These are phyloP conservation scores for Dendrobium chrysotoxum DNA, from an alignment of 106 monocot genomes.

Conservation along the genomic window DNA sequence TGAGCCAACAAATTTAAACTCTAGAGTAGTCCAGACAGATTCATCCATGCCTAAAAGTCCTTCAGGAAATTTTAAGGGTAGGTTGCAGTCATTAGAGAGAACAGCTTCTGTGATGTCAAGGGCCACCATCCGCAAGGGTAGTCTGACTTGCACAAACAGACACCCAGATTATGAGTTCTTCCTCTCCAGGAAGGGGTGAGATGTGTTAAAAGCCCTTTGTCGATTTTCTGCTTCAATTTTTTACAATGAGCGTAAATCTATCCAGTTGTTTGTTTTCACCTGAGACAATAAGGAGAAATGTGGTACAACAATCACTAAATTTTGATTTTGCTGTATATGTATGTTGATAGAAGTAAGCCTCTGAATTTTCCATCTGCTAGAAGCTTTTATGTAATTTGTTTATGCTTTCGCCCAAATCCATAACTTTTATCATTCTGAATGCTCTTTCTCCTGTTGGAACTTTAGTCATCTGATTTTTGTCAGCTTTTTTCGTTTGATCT, in stretches of 20 bases:
- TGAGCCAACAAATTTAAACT: conserved; percentile 6
- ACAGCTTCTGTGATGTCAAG: conserved; percentile 54
- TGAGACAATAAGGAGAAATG: background rate
- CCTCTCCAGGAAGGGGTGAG: conserved; percentile 27
- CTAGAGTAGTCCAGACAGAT: background rate
- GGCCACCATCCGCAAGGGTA: conserved; percentile 33
- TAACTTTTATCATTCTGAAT: too few species aligned
- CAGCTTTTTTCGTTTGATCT: too few species aligned
- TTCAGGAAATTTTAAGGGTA: conserved; percentile 28
- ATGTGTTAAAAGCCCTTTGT: too few species aligned
- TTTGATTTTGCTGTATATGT: background rate
- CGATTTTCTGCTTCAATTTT: background rate
- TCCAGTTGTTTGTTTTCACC: background rate
- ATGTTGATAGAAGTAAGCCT: background rate
- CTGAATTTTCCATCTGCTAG: background rate
- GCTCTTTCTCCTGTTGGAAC: too few species aligned
- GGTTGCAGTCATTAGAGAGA: conserved; percentile 36
- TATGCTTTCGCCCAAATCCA: background rate
- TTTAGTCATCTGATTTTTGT: too few species aligned
- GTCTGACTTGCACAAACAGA: conserved; percentile 25
- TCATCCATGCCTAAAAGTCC: background rate
- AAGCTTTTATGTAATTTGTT: background rate
- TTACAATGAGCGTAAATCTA: background rate
- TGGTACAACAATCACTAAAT: background rate
- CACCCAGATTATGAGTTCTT: conserved; percentile 75